Evolutionary conservation across 371 early-diverging fungal species (phyloP), one percentile per base, ranked within the genome.

Genomic region (Capillidium heterosporum): DNA sequence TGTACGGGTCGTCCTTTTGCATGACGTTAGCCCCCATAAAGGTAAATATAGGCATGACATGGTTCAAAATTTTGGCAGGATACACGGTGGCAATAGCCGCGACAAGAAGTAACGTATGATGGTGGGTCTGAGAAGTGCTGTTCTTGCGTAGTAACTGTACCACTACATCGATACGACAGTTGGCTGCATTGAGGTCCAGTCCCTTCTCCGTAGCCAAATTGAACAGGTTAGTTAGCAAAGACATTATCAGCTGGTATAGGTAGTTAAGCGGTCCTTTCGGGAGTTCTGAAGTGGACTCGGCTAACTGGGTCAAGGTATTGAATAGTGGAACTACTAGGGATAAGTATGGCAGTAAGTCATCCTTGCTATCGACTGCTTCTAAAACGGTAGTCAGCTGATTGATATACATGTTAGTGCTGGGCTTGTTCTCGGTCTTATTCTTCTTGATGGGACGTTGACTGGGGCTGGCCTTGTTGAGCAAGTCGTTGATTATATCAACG

Each of bases 21-120:
- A 94, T 61, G 0, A 91, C 84, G 61, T 87, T 91, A 48, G 89
- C 88, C n/a, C 95, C 94, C 95, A 96, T 91, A 63, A 95, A 95
- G 7, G 94, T 96, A 63, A 96, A 95, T 29, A 95, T 81, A 21
- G 92, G 89, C 87, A 96, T 92, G 53, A 92, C 85, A 66, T 90
- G 85, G 62, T 86, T 77, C 48, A 96, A 70, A 10, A 96, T 93
- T 51, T 72, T 73, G 48, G 91, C 85, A 1, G 93, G 89, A 61
- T 78, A 82, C 57, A 83, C 66, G 11, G 77, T 70, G 0, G 91
- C 91, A 47, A 94, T 79, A 17, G 89, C 81, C 0, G 94, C 85
- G 78, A 96, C 77, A 50, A 96, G 69, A 40, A 90, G 67, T 42
- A 96, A 74, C 10, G 88, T 78, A 58, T 85, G 82, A 69, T 87